A percentile compares a stretch with the other conserved stretches of the same genome.
phyloP scores from a whole-genome alignment of 495 filamentous ascomycete genomes.

The Penicillium lagena region DNA sequence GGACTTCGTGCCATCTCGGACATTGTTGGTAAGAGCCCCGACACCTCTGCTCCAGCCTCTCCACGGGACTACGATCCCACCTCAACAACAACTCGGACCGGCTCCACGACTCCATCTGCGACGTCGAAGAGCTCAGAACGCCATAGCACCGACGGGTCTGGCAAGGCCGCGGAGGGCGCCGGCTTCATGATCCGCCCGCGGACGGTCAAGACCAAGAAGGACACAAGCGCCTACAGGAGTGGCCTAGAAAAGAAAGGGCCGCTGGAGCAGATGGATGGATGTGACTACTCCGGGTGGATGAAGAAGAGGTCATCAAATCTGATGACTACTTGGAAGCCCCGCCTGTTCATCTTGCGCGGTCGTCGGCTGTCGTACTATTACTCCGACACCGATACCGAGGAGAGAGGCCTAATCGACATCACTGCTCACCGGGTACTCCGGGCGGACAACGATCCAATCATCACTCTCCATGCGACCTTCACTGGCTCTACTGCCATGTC shows the following conservation, averaged over 20 bases:
- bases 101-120: slow-evolving; percentile 79
- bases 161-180: slow-evolving; percentile 55
- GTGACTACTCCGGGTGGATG: slow-evolving; percentile 99
- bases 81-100: slow-evolving; percentile 57
- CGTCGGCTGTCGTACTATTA: slow-evolving; percentile 94
- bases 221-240: slow-evolving; percentile 87
- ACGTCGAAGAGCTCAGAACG: slow-evolving; percentile 73
- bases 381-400: slow-evolving; percentile 81
- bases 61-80: slow-evolving; percentile 63
- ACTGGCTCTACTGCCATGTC: slow-evolving; percentile 61
- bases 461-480: slow-evolving; percentile 83
- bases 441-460: slow-evolving; percentile 86
- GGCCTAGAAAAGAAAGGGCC: slow-evolving; percentile 80
- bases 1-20: slow-evolving; percentile 80
- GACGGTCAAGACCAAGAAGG: slow-evolving; percentile 73
- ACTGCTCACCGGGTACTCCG: slow-evolving; percentile 92
- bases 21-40: slow-evolving; percentile 36
- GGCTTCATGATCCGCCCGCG: slow-evolving; percentile 38
- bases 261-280: slow-evolving; percentile 74
- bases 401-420: slow-evolving; percentile 95
- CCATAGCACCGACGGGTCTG: slow-evolving; percentile 56
- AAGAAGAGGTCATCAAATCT: slow-evolving; percentile 95
- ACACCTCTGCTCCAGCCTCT: slow-evolving; percentile 41
- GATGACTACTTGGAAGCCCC: slow-evolving; percentile 94
- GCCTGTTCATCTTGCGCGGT: slow-evolving; percentile 88